These are phyloP conservation scores for Fusarium papillatum DNA, from an alignment of 2,329 filamentous ascomycete species.

Conservation along the genomic window DNA sequence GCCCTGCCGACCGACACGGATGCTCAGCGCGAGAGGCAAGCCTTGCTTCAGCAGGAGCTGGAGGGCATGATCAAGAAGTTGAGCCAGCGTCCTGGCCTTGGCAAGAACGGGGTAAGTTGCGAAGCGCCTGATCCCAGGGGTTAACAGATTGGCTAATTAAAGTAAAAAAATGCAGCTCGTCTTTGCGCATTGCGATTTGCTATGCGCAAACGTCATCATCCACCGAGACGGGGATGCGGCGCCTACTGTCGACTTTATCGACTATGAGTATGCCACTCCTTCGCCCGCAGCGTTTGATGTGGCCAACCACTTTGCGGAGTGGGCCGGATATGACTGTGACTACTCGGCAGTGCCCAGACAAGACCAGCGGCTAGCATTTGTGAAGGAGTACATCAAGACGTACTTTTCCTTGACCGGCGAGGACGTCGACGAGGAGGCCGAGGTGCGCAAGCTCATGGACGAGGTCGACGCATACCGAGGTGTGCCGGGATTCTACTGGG, in stretches of 20 bases:
- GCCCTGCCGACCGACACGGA: slow-evolving; percentile 83
- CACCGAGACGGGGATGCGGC: slow-evolving; percentile 58
- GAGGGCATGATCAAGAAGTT: slow-evolving; percentile 77
- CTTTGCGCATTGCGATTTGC: slow-evolving; percentile 94
- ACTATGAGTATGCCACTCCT: slow-evolving; percentile 98
- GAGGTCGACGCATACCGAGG: slow-evolving; percentile 93
- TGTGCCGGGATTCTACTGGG: slow-evolving; percentile 91
- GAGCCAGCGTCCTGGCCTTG: slow-evolving; percentile 82
- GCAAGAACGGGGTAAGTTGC: slow-evolving; percentile 76
- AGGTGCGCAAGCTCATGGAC: slow-evolving; percentile 77
- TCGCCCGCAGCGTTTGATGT: slow-evolving; percentile 97
- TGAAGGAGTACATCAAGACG: slow-evolving; percentile 84
- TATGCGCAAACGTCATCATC: slow-evolving; percentile 97
- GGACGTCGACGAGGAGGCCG: slow-evolving; percentile 66
- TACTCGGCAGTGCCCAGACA: slow-evolving; percentile 85
- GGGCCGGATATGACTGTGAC: slow-evolving; percentile 97
- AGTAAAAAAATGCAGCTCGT: slow-evolving; percentile 70
- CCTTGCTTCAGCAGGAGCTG: slow-evolving; percentile 80
- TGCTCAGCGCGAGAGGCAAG: slow-evolving; percentile 76
- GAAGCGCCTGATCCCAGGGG: background rate
- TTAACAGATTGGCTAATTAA: slow-evolving; percentile 27
- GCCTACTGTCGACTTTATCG: slow-evolving; percentile 81
- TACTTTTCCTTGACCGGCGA: slow-evolving; percentile 71
- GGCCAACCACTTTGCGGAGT: slow-evolving; percentile 98
- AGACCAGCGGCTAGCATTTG: slow-evolving; percentile 82